Evolutionary conservation across 1,139 yeast genomes (phyloP), one percentile per base, ranked within the genome.

Genomic region (Saccharomycopsis hybrid): DNA sequence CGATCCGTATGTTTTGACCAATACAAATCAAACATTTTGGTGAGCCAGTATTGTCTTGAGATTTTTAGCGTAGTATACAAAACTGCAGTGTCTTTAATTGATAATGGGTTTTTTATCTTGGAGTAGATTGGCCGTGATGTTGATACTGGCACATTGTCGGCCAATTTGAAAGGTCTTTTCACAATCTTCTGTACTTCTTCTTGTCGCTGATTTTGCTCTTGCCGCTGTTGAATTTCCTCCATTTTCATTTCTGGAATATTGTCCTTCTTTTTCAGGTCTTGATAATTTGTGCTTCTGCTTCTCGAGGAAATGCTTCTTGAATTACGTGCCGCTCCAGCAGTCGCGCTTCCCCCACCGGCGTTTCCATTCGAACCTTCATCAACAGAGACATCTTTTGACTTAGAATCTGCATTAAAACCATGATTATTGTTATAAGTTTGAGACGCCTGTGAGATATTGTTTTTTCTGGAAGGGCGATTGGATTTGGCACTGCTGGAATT

Each of bases 1-100:
- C 46, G 57, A 81, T 66, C 58, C 74, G 62, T 77, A 79, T 76
- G 59, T 70, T 79, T 77, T 51, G 89, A 70, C 96, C 97, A 90
- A 59, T 81, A 87, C 49, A 85, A 72, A 55, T 79, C 78, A 62
- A 90, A 89, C 77, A 88, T 79, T 70, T 79, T 77, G n/a, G 71
- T 66, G 2, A 83, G 69, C 80, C 94, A 90, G n/a, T 80, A 80
- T 55, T 74, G 74, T 40, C 97, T 71, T 0, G 97, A 89, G 48
- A 78, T 78, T 62, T 85, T 76, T 50, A 90, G 65, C 1, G 97
- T 83, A 46, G 82, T 75, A 58, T 83, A 83, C 29, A 84, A 62
- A 0, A 82, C 85, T 0, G 85, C 88, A 41, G 88, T 74, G 59
- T 88, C 96, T 59, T 79, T 79, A 3, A 85, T 73, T 0, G 87